Evolutionary conservation across 345 rosid genomes (phyloP).

Genomic region (Camelina laxa): DNA sequence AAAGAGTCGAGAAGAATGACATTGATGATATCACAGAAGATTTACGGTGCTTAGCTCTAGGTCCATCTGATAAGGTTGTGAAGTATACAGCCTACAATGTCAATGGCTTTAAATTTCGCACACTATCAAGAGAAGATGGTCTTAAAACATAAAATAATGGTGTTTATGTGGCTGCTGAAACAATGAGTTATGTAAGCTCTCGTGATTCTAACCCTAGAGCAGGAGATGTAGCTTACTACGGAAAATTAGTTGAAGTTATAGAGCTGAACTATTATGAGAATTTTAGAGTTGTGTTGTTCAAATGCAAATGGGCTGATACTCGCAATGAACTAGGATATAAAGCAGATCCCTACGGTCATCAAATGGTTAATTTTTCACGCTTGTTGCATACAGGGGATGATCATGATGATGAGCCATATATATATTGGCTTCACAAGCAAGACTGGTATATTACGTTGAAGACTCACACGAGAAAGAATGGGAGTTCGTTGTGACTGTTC

Average conservation of each 20-base stretch:
- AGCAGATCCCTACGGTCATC: neutral
- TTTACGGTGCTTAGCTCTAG: constrained; percentile 11
- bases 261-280: constrained; percentile 22
- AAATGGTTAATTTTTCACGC: constrained; percentile 4
- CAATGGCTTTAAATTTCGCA: constrained; percentile 6
- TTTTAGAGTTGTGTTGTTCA: constrained; percentile 12
- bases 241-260: neutral
- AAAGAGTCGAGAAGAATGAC: constrained; percentile 1
- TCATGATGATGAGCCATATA: too few species aligned
- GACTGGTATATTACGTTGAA: too few species aligned
- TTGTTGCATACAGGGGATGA: neutral
- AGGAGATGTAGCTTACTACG: neutral
- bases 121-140: neutral
- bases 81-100: constrained; percentile 15
- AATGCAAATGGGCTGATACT: neutral
- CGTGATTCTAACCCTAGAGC: neutral
- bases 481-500: too few species aligned
- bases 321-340: constrained; percentile 11
- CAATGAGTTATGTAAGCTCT: constrained; percentile 22
- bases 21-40: constrained; percentile 16
- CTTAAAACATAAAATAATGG: constrained; percentile 12
- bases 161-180: constrained; percentile 22
- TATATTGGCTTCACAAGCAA: too few species aligned
- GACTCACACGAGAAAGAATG: too few species aligned
- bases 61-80: neutral